Conservation (phyloP, 331 rosid species). For the Acacia pycnantha region DNA sequence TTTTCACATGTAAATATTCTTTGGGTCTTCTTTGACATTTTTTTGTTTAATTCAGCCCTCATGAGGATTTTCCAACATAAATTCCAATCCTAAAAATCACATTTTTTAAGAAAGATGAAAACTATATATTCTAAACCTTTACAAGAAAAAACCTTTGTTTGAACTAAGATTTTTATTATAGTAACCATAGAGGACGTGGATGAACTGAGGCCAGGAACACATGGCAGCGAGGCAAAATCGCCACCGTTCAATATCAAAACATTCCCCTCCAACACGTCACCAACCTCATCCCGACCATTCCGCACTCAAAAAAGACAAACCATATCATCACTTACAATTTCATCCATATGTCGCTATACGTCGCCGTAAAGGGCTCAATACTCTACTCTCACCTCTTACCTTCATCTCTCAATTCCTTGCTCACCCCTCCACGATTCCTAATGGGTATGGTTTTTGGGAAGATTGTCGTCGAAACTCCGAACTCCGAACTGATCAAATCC, state of each 20-base stretch:
- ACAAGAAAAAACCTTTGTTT: no score
- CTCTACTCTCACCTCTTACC: not conserved
- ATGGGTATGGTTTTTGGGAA: constrained; percentile 88
- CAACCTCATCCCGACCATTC: constrained; percentile 4
- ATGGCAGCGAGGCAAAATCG: not conserved
- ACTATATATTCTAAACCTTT: no score
- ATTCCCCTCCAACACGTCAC: not conserved
- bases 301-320: not conserved
- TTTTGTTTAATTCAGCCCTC: no score
- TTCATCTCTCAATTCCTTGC: not conserved
- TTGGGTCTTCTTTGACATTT: no score
- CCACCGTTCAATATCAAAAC: not conserved
- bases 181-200: constrained; percentile 8
- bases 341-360: constrained; percentile 23
- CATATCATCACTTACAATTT: not conserved
- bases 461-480: constrained; percentile 61
- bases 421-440: not conserved
- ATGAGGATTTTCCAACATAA: no score
- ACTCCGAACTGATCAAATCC: constrained; percentile 51
- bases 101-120: no score
- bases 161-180: not conserved
- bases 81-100: no score
- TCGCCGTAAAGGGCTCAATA: not conserved
- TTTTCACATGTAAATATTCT: no score
- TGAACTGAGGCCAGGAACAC: constrained; percentile 18